phyloP scores from a whole-genome alignment of 768 basidiomycete genomes.

The Russula dissimulans region DNA sequence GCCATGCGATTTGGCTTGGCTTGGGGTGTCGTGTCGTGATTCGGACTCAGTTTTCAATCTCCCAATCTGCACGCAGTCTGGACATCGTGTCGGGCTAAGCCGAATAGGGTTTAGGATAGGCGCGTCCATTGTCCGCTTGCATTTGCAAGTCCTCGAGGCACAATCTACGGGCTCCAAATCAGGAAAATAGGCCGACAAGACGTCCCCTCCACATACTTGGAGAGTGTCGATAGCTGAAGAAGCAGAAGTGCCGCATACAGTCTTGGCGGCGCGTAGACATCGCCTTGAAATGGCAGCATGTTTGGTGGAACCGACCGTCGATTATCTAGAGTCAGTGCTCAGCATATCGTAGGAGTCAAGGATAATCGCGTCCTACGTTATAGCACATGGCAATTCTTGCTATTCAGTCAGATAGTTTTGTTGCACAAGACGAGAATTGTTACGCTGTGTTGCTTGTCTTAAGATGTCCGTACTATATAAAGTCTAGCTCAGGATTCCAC shows the following conservation, averaged over 20 bases:
- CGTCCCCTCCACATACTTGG: conserved; percentile 9
- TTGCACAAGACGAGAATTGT: conserved; percentile 9
- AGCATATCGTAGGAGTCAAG: neutral
- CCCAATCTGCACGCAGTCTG: conserved; percentile 11
- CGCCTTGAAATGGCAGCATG: conserved; percentile 22
- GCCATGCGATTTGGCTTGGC: neutral
- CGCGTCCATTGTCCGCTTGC: conserved; percentile 20
- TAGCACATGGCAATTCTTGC: conserved; percentile 17
- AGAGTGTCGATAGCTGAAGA: conserved; percentile 22
- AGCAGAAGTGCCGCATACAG: conserved; percentile 19
- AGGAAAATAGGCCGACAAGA: neutral
- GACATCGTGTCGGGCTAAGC: conserved; percentile 21
- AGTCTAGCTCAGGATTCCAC: conserved; percentile 7
- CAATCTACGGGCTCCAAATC: conserved; percentile 7
- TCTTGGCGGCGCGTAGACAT: conserved; percentile 24
- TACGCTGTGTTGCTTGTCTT: neutral
- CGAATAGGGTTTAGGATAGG: conserved; percentile 24
- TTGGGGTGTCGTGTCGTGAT: neutral
- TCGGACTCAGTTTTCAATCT: neutral
- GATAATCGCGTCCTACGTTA: conserved; percentile 12
- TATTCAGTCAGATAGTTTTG: neutral
- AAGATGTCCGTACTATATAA: conserved; percentile 9
- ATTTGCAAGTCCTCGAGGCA: conserved; percentile 10
- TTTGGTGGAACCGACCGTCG: conserved; percentile 22
- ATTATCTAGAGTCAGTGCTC: conserved; percentile 17